A percentile compares a stretch with the other conserved stretches of the same genome.
Conservation (phyloP, 2,329 filamentous ascomycete genomes). For the Macroventuria anomochaeta region DNA sequence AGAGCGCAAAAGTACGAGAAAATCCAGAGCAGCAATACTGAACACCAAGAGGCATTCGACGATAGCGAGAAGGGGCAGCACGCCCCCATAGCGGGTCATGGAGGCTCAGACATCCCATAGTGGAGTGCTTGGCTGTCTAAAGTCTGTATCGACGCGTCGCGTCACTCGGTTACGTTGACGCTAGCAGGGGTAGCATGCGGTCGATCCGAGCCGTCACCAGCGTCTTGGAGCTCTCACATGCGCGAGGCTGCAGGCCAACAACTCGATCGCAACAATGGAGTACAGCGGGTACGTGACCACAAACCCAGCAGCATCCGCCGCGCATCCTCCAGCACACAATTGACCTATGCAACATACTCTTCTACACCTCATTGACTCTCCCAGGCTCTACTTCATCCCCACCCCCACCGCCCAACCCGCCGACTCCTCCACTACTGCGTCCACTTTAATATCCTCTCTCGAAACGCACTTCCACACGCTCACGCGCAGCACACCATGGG, state of each 20-base stretch:
- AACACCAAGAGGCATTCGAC: not conserved
- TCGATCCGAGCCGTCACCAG: constrained; percentile 1
- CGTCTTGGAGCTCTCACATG: not conserved
- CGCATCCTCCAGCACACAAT: too few relatives aligned
- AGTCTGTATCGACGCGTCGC: constrained; percentile 4
- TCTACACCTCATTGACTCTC: too few relatives aligned
- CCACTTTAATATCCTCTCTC: constrained; percentile 34
- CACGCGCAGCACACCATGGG: constrained; percentile 34
- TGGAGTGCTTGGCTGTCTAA: constrained; percentile 14
- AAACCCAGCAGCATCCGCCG: too few relatives aligned
- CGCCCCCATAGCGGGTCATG: constrained; percentile 14
- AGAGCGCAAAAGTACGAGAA: not conserved
- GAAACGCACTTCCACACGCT: constrained; percentile 36
- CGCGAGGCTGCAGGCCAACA: not conserved
- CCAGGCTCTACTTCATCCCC: constrained; percentile 44
- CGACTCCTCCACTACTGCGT: constrained; percentile 29
- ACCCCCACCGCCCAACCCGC: constrained; percentile 34
- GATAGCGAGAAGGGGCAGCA: constrained; percentile 12
- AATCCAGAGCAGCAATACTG: not conserved
- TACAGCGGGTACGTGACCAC: constrained; percentile 26
- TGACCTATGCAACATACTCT: too few relatives aligned
- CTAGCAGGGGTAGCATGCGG: constrained; percentile 18
- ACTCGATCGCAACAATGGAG: constrained; percentile 20
- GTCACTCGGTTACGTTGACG: not conserved
- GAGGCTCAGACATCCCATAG: constrained; percentile 14